Conservation (phyloP, 192 early-diverging fungal genomes). For the Entomortierella chlamydospora region DNA sequence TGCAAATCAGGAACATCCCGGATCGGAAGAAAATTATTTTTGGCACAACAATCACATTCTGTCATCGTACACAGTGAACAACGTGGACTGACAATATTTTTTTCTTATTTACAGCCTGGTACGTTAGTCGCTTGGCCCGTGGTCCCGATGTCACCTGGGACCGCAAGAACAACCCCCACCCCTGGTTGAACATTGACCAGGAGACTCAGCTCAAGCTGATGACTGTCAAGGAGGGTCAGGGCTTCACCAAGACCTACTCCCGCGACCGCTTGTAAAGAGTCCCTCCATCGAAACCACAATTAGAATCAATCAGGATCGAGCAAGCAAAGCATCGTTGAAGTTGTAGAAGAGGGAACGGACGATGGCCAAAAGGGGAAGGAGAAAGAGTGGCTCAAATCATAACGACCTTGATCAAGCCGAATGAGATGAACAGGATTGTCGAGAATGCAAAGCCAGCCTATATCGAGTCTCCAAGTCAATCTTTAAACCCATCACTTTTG, state of each 20-base stretch:
- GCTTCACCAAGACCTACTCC: slow-evolving; percentile 66
- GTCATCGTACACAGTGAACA: not conserved
- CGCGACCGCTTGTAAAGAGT: slow-evolving; percentile 61
- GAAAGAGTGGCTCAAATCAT: not conserved
- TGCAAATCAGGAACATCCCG: not conserved
- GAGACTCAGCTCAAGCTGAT: slow-evolving; percentile 69
- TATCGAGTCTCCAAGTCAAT: not conserved
- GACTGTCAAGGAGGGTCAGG: slow-evolving; percentile 66
- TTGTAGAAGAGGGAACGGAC: not conserved
- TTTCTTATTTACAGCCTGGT: slow-evolving; percentile 47
- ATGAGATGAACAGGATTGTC: not conserved
- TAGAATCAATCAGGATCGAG: not conserved
- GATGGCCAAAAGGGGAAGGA: not conserved
- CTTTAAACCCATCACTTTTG: not conserved
- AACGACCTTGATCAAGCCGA: slow-evolving; percentile 26
- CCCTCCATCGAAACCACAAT: not conserved
- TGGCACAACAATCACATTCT: not conserved
- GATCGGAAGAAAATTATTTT: slow-evolving; percentile 5
- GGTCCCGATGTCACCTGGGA: slow-evolving; percentile 73
- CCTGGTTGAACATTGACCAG: slow-evolving; percentile 70
- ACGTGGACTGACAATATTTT: not conserved
- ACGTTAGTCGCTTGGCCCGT: slow-evolving; percentile 67
- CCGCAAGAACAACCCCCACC: slow-evolving; percentile 61
- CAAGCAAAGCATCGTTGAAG: not conserved
- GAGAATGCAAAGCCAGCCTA: not conserved